Conservation (phyloP, 2,329 filamentous ascomycete species). For the Fusarium veterinarium region DNA sequence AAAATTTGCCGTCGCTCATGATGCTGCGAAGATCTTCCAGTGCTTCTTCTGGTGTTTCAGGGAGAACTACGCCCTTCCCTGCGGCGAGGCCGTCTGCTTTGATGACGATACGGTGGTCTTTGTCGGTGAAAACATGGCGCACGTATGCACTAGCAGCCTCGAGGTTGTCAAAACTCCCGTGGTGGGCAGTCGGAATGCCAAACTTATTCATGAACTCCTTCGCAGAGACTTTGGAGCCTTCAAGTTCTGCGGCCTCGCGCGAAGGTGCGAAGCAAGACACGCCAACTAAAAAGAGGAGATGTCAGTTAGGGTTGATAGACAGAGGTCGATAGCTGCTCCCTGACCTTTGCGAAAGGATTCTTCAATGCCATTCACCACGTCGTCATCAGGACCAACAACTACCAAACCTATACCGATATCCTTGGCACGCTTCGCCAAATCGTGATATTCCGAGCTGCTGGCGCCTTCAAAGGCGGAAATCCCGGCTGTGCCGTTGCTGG, state of each 20-base stretch:
- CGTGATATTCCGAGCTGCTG: slow-evolving; percentile 68
- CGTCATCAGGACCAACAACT: slow-evolving; percentile 80
- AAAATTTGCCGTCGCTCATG: slow-evolving; percentile 75
- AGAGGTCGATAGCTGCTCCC: background rate
- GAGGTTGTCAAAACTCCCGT: slow-evolving; percentile 74
- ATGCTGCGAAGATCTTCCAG: slow-evolving; percentile 72
- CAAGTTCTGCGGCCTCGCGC: slow-evolving; percentile 76
- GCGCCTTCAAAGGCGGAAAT: slow-evolving; percentile 64
- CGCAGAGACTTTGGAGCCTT: slow-evolving; percentile 81
- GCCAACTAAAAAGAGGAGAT: slow-evolving; percentile 53
- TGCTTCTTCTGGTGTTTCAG: slow-evolving; percentile 65
- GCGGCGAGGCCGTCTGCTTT: slow-evolving; percentile 81
- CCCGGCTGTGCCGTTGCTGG: slow-evolving; percentile 56
- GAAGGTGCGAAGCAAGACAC: slow-evolving; percentile 77
- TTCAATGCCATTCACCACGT: slow-evolving; percentile 79
- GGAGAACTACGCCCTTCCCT: slow-evolving; percentile 70
- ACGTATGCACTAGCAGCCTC: slow-evolving; percentile 71
- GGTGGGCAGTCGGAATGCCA: slow-evolving; percentile 78
- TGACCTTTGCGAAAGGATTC: slow-evolving; percentile 64
- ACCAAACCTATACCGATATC: slow-evolving; percentile 73
- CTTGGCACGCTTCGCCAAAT: slow-evolving; percentile 70
- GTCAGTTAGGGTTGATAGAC: background rate
- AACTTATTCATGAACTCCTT: slow-evolving; percentile 84
- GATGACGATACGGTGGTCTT: slow-evolving; percentile 71
- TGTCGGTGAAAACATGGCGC: slow-evolving; percentile 55